Evolutionary conservation across 164 flowering plant species (phyloP).

Genomic region (Chimonanthus praecox): DNA sequence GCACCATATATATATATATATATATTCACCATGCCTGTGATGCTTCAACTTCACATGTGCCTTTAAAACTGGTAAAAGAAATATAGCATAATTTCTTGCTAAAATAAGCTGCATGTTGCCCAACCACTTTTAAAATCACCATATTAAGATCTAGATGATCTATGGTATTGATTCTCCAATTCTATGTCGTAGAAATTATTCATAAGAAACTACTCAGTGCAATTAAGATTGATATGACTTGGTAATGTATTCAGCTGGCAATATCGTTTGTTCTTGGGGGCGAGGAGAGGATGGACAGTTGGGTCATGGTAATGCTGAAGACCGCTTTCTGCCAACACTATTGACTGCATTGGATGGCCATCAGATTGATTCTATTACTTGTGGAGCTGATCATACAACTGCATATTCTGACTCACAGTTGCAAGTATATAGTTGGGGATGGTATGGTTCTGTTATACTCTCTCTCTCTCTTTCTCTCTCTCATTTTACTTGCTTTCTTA

Average conservation of each 20-base stretch:
- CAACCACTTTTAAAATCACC: not conserved
- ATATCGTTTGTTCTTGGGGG: conserved; percentile 91
- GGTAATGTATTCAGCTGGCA: conserved; percentile 59
- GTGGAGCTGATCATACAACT: conserved; percentile 96
- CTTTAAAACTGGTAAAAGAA: too few relatives aligned
- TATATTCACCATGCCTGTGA: not conserved
- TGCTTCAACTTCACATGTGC: not conserved
- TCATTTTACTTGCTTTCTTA: not conserved
- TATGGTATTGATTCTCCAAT: not conserved
- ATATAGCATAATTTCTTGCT: too few relatives aligned
- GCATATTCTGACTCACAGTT: conserved; percentile 61
- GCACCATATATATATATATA: not conserved
- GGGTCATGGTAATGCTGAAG: conserved; percentile 98
- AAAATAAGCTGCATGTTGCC: not conserved
- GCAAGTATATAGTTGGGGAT: conserved; percentile 97
- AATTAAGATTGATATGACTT: not conserved
- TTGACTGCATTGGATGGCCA: conserved; percentile 77
- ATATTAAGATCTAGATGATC: not conserved
- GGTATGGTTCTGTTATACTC: conserved; percentile 37
- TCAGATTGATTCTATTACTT: conserved; percentile 63
- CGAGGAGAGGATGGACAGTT: conserved; percentile 98
- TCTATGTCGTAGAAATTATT: not conserved
- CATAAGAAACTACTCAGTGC: not conserved
- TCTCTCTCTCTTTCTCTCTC: not conserved
- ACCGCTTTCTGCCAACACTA: conserved; percentile 68